These are phyloP conservation scores for Exophiala spinifera DNA, from an alignment of 2,329 filamentous ascomycete species.

Conservation along the genomic window DNA sequence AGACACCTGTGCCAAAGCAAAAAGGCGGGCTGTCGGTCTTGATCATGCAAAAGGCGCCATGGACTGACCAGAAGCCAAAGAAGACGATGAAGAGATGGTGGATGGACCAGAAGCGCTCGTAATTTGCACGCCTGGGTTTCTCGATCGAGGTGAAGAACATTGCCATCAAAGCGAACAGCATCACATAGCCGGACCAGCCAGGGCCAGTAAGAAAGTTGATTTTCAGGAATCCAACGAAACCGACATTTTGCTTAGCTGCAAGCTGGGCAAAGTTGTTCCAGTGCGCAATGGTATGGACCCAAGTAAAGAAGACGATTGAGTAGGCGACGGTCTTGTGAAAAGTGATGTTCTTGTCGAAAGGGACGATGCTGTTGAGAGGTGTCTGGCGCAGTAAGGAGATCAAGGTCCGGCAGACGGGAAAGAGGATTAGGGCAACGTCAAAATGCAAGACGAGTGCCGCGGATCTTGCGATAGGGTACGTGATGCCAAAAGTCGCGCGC, in stretches of 20 bases:
- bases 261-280: constrained; percentile 84
- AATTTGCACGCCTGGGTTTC: constrained; percentile 74
- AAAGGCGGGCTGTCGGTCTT: constrained; percentile 77
- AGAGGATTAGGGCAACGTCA: constrained; percentile 72
- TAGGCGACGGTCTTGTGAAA: constrained; percentile 83
- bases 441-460: constrained; percentile 76
- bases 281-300: constrained; percentile 81
- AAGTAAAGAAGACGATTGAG: constrained; percentile 86
- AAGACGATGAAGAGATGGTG: constrained; percentile 86
- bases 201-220: constrained; percentile 77
- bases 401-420: constrained; percentile 73
- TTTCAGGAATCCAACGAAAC: constrained; percentile 72
- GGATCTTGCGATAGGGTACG: constrained; percentile 72
- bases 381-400: constrained; percentile 79
- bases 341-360: constrained; percentile 58
- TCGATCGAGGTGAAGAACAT: constrained; percentile 77
- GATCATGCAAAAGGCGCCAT: constrained; percentile 88
- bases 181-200: constrained; percentile 82
- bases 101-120: constrained; percentile 87
- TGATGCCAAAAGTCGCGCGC: constrained; percentile 68
- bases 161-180: constrained; percentile 73
- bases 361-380: constrained; percentile 79
- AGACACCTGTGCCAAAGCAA: constrained; percentile 72
- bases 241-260: constrained; percentile 69
- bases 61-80: constrained; percentile 88